A percentile compares a stretch with the other conserved stretches of the same genome.
These are phyloP conservation scores for Colletotrichum cuscutae DNA, from an alignment of 2,329 filamentous ascomycete species.

Conservation along the genomic window DNA sequence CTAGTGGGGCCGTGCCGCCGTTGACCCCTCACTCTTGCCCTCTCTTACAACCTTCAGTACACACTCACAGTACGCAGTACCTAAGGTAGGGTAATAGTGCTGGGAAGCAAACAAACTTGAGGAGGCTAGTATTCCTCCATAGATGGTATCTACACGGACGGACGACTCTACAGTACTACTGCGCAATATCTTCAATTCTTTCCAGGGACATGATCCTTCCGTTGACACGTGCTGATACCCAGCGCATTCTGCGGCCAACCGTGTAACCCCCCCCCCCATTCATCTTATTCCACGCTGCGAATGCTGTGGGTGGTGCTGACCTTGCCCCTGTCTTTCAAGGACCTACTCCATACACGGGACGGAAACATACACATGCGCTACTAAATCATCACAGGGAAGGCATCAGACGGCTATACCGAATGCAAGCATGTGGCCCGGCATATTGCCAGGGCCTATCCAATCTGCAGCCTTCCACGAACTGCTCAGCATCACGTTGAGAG, in stretches of 20 bases:
- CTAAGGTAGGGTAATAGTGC: too few relatives aligned
- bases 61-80: too few relatives aligned
- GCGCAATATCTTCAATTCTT: too few relatives aligned
- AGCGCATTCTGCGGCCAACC: neutral
- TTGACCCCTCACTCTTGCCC: neutral
- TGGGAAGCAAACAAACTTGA: too few relatives aligned
- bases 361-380: neutral
- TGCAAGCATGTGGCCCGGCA: slow-evolving; percentile 29
- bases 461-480: neutral
- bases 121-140: too few relatives aligned
- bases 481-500: neutral
- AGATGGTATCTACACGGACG: too few relatives aligned
- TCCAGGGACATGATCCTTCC: neutral
- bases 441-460: neutral
- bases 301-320: neutral
- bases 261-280: neutral
- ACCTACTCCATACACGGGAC: neutral
- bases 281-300: neutral
- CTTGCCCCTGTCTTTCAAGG: neutral
- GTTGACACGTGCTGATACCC: slow-evolving; percentile 21
- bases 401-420: slow-evolving; percentile 20
- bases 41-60: too few relatives aligned
- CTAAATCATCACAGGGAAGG: neutral
- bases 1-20: slow-evolving; percentile 5
- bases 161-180: too few relatives aligned